Conservation (phyloP, 2,329 filamentous ascomycete species). For the Fusarium lateritium region DNA sequence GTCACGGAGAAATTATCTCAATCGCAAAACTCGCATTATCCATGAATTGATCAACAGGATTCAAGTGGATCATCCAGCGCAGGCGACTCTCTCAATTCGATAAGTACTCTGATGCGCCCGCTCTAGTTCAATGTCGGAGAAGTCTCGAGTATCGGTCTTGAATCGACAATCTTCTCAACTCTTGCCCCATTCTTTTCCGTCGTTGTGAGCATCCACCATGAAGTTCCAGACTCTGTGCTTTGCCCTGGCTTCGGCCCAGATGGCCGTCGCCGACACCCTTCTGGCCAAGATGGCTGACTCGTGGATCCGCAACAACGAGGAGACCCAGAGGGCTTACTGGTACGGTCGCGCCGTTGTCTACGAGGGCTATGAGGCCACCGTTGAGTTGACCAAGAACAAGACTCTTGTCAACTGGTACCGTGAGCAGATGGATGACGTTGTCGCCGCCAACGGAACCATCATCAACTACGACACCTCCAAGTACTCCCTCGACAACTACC, state of each 20-base stretch:
- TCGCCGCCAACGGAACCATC: conserved; percentile 58
- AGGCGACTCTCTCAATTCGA: background rate
- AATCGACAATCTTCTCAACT: conserved; percentile 22
- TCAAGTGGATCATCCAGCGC: conserved; percentile 15
- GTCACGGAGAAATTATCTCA: background rate
- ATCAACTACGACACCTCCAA: conserved; percentile 61
- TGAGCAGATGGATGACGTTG: conserved; percentile 62
- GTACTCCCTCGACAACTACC: conserved; percentile 68
- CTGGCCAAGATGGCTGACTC: conserved; percentile 38
- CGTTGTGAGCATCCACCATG: conserved; percentile 20
- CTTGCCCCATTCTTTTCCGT: background rate
- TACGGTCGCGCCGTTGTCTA: conserved; percentile 42
- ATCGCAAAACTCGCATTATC: background rate
- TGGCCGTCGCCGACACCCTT: conserved; percentile 32
- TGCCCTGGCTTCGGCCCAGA: conserved; percentile 36
- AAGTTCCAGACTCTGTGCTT: conserved; percentile 41
- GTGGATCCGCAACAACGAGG: conserved; percentile 42
- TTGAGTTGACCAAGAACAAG: conserved; percentile 59
- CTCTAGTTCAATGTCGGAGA: background rate
- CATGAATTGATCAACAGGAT: background rate
- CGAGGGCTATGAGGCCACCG: conserved; percentile 46
- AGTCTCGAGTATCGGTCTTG: conserved; percentile 7
- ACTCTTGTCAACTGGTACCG: conserved; percentile 62
- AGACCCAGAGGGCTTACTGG: conserved; percentile 43
- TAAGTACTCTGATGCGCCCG: conserved; percentile 5